Conservation (phyloP, 331 rosid genomes). For the Quercus lobata region DNA sequence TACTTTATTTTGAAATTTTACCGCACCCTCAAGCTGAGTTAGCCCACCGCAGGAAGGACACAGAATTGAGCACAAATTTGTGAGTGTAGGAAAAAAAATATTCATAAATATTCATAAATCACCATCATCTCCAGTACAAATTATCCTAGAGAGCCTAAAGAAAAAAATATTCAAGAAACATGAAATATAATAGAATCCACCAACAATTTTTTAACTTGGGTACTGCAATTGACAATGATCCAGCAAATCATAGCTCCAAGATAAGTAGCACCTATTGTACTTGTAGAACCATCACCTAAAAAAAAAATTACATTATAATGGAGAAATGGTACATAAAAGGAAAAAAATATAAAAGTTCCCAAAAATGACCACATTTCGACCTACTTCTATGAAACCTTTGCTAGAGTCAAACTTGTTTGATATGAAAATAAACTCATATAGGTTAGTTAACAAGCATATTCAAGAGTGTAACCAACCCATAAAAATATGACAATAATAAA, state of each 20-base stretch:
- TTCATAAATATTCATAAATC: background rate
- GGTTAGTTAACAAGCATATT: too few relatives aligned
- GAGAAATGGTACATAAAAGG: too few relatives aligned
- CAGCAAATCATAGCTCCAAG: conserved; percentile 14
- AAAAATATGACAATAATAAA: too few relatives aligned
- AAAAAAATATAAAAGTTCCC: too few relatives aligned
- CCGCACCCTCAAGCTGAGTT: too few relatives aligned
- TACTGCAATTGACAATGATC: conserved; percentile 4
- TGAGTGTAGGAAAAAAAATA: too few relatives aligned
- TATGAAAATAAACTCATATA: too few relatives aligned
- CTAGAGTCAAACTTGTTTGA: too few relatives aligned
- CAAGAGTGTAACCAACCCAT: too few relatives aligned
- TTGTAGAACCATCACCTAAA: background rate
- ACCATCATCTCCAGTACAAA: background rate
- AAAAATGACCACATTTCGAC: too few relatives aligned
- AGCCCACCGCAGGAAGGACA: background rate
- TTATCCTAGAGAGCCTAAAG: background rate
- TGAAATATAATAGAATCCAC: background rate
- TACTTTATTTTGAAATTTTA: background rate
- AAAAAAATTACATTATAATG: too few relatives aligned
- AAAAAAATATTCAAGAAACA: background rate
- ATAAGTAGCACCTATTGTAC: conserved; percentile 9
- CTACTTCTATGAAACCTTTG: too few relatives aligned
- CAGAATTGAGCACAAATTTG: background rate
- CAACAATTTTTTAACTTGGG: background rate